These are phyloP conservation scores for Clonostachys byssicola DNA, from an alignment of 2,329 filamentous ascomycete genomes.

Conservation along the genomic window DNA sequence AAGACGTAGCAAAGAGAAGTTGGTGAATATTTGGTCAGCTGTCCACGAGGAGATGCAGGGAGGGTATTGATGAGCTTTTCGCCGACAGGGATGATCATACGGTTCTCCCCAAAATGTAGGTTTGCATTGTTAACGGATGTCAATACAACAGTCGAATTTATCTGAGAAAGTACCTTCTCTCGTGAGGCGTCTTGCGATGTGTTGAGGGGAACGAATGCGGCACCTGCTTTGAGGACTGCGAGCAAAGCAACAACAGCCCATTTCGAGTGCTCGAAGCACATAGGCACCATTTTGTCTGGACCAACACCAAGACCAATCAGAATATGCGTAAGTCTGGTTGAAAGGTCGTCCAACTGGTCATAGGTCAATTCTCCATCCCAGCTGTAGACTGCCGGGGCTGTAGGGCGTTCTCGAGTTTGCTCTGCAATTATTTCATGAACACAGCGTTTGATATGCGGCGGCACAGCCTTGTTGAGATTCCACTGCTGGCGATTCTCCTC, in stretches of 20 bases:
- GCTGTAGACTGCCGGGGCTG: slow-evolving; percentile 12
- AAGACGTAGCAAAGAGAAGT: slow-evolving; percentile 4
- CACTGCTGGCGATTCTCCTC: not conserved
- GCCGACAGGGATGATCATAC: too few relatives aligned
- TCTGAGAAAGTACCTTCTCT: too few relatives aligned
- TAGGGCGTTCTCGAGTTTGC: slow-evolving; percentile 9
- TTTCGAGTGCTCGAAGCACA: slow-evolving; percentile 29
- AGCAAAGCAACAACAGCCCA: slow-evolving; percentile 24
- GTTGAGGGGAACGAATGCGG: slow-evolving; percentile 22
- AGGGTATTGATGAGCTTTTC: too few relatives aligned
- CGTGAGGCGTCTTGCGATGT: too few relatives aligned
- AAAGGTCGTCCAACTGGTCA: slow-evolving; percentile 10
- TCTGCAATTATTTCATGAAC: not conserved
- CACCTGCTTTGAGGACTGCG: slow-evolving; percentile 25
- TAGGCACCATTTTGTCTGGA: slow-evolving; percentile 15
- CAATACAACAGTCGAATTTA: too few relatives aligned
- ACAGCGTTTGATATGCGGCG: not conserved
- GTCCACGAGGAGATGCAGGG: too few relatives aligned
- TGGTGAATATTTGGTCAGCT: not conserved
- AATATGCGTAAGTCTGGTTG: slow-evolving; percentile 5
- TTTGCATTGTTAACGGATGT: too few relatives aligned
- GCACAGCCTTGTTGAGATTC: not conserved
- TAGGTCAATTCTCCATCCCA: slow-evolving; percentile 16
- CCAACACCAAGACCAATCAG: slow-evolving; percentile 9
- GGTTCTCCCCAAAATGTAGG: too few relatives aligned